Base-by-base conservation (phyloP, 2,329 filamentous ascomycete species). In the Neopestalotiopsis rosae region DNA sequence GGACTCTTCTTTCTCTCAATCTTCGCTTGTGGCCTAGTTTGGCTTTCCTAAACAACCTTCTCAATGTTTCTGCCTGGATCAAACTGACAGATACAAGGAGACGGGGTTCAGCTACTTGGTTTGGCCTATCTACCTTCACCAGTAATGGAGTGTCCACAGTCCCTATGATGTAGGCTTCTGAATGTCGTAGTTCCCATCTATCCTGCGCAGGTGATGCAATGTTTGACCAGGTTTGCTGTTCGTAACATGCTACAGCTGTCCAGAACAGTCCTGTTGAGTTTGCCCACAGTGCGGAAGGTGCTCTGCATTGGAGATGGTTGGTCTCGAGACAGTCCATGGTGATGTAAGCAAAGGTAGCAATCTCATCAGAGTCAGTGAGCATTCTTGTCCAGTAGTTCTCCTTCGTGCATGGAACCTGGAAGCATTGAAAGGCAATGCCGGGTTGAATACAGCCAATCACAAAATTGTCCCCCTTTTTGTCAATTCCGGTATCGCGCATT, bases 381-480 rank as follows among this genome's bases (percentile, higher is more conserved):
- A 59, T 59, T 28, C 32, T 59, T 9, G 57, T 17, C 57, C 57
- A 59, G 17, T 59, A 59, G 57, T n/a, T 59, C 24, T 59, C 57
- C 32, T 34, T 59, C 0, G 24, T 9, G 57, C 57, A 59, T 4
- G 57, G 57, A 13, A 59, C 57, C 20, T 59, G 24, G 17, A 59
- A 59, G 57, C 57, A 59, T 34, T 34, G 57, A 10, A 59, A 59
- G 3, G 57, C 5, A 5, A 59, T 59, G 1, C 17, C 32, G 3
- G 57, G 57, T 17, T 59, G 57, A 9, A 59, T 12, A 10, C 57
- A 59, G 12, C 24, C 57, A n/a, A 59, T 59, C 5, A 59, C 4
- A 9, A 32, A 59, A n/a, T 59, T 59, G 2, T 59, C 24, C 2
- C 56, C 56, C 5, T 59, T 59, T 2, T 17, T 28, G 30, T 59